phyloP scores from a whole-genome alignment of 2,329 filamentous ascomycete genomes.

The Colletotrichum agaves region DNA sequence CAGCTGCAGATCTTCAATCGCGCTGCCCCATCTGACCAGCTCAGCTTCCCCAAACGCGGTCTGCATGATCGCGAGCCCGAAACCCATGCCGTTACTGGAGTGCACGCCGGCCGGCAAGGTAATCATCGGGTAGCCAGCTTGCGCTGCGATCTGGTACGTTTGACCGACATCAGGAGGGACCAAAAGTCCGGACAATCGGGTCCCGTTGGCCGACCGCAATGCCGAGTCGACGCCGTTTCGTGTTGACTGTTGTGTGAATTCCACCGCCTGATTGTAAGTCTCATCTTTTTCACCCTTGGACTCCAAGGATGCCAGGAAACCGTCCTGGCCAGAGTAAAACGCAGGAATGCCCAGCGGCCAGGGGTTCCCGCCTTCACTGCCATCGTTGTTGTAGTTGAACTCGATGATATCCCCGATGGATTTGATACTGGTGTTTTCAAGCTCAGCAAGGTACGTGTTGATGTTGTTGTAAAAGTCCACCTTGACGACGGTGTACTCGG shows the following conservation, averaged over 20 bases:
- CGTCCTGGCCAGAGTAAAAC: constrained; percentile 77
- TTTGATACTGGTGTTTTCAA: constrained; percentile 69
- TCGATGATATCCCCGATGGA: constrained; percentile 73
- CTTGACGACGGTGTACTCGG: constrained; percentile 78
- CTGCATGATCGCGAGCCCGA: constrained; percentile 66
- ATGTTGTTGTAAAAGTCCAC: constrained; percentile 75
- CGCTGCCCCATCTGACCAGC: constrained; percentile 70
- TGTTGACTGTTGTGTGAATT: constrained; percentile 67
- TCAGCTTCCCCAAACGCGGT: constrained; percentile 70
- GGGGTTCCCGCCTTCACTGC: constrained; percentile 73
- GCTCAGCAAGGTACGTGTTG: constrained; percentile 69
- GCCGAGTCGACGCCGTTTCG: constrained; percentile 78
- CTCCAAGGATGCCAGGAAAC: constrained; percentile 71
- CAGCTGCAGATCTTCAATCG: constrained; percentile 68
- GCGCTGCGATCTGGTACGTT: constrained; percentile 75
- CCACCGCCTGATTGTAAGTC: constrained; percentile 74
- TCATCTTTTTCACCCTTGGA: constrained; percentile 70
- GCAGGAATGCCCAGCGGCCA: constrained; percentile 66
- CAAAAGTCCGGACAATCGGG: constrained; percentile 68
- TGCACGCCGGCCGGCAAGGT: constrained; percentile 73
- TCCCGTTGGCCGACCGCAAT: constrained; percentile 56
- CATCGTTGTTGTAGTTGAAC: constrained; percentile 72
- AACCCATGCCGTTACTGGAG: constrained; percentile 65
- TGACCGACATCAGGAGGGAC: constrained; percentile 76
- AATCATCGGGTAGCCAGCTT: constrained; percentile 80